phyloP scores from a whole-genome alignment of 2,329 filamentous ascomycete genomes.

The Talaromyces sp. region DNA sequence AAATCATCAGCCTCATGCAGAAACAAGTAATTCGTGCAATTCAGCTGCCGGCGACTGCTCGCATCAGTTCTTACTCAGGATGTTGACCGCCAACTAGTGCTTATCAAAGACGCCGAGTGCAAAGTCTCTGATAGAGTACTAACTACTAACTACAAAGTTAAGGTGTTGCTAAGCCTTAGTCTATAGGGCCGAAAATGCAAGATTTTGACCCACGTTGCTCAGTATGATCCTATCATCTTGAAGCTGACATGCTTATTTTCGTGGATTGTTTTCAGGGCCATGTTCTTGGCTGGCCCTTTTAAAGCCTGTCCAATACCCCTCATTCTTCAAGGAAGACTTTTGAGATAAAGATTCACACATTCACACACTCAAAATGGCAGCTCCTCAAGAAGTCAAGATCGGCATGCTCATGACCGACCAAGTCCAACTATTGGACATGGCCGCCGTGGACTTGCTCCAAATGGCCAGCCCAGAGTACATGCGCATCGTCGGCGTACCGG shows the following conservation, averaged over 20 bases:
- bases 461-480: slow-evolving; percentile 27
- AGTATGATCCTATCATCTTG: neutral
- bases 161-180: neutral
- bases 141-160: neutral
- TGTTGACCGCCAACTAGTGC: neutral
- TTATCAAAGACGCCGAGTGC: neutral
- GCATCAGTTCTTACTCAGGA: neutral
- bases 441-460: slow-evolving; percentile 32
- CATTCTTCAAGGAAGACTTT: neutral
- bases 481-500: slow-evolving; percentile 23
- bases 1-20: too few species aligned
- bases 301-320: neutral
- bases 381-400: slow-evolving; percentile 11
- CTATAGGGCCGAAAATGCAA: neutral
- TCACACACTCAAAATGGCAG: neutral
- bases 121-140: neutral
- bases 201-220: neutral
- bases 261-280: neutral
- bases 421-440: slow-evolving; percentile 35
- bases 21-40: too few species aligned
- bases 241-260: neutral
- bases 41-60: neutral
- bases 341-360: neutral
- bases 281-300: neutral
- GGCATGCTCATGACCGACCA: slow-evolving; percentile 31